Evolutionary conservation across 768 basidiomycete species (phyloP), one percentile per base, ranked within the genome.

Genomic region (Lactifluus piperatus): DNA sequence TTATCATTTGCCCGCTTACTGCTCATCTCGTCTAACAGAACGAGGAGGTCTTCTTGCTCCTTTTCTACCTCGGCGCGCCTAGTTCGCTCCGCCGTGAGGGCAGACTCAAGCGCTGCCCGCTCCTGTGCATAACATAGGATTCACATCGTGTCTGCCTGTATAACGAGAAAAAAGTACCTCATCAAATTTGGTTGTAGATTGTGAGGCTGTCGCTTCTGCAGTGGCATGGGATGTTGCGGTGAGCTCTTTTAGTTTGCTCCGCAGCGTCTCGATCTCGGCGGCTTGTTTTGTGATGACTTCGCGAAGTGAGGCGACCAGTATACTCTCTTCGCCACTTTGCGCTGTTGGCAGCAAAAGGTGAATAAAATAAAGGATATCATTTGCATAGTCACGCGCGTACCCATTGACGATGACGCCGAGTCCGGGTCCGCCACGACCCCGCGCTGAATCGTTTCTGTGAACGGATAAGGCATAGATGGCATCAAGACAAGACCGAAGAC

Each of bases 21-120:
- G 46, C 83, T 89, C 62, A 97, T 76, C 73, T 98, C 97, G 67
- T 98, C 97, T 4, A 99, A 75, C 32, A 97, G 73, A 11, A 99
- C 94, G 22, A 99, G 76, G 49, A 98, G 71, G 71, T 99, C 95
- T 69, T 97, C 95, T 66, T 97, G 94, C 70, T 99, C 95, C 72
- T 94, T 94, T 71, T 97, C 93, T 24, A 84, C 82, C 9, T 97
- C 93, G 64, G 81, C 85, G 50, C 81, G 79, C 69, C 85, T 88
- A 56, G 77, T 78, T 63, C 87, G 80, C 14, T 83, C 77, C 1
- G 73, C 73, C 36, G 73, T 70, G 11, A 93, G 69, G 57, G 82
- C 70, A 8, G 77, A 78, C 64, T 87, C 80, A 9, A 83, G 76
- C 1, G 72, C 73, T 44, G 72, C 70, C 8, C 91, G 69, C 54